Evolutionary conservation across 176 grass and related monocot species (phyloP).

Genomic region (Juncus inflexus): DNA sequence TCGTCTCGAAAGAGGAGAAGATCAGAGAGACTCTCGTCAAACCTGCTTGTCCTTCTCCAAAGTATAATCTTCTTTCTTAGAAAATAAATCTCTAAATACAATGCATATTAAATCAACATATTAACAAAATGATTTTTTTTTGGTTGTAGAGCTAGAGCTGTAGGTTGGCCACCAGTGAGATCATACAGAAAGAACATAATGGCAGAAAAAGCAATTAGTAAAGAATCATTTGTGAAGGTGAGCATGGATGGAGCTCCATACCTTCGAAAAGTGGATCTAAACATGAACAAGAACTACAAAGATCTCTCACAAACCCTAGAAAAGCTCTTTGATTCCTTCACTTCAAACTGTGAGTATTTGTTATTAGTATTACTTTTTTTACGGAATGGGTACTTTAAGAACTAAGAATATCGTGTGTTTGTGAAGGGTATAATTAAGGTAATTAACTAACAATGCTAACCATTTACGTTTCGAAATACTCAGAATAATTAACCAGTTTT

Average conservation of each 20-base stretch:
- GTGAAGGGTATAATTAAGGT: background rate
- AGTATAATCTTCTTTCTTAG: background rate
- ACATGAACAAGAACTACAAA: background rate
- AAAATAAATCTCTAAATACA: background rate
- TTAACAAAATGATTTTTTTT: background rate
- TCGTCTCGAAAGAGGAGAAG: background rate
- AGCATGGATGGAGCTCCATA: background rate
- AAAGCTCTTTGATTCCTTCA: background rate
- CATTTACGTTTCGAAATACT: background rate
- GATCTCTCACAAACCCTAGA: background rate
- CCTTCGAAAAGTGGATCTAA: background rate
- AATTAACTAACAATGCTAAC: background rate
- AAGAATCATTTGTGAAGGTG: background rate
- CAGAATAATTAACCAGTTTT: background rate
- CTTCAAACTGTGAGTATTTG: background rate
- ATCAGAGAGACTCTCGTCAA: background rate
- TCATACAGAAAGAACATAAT: background rate
- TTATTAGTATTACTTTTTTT: background rate
- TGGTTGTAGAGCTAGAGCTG: background rate
- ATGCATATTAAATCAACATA: too few species aligned
- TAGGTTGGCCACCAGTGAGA: background rate
- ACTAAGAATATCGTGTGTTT: background rate
- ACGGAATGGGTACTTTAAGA: background rate
- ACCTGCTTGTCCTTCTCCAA: background rate
- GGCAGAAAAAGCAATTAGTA: background rate